Conservation (phyloP, 441 rosid species). For the Pelargonium fulgidum region DNA sequence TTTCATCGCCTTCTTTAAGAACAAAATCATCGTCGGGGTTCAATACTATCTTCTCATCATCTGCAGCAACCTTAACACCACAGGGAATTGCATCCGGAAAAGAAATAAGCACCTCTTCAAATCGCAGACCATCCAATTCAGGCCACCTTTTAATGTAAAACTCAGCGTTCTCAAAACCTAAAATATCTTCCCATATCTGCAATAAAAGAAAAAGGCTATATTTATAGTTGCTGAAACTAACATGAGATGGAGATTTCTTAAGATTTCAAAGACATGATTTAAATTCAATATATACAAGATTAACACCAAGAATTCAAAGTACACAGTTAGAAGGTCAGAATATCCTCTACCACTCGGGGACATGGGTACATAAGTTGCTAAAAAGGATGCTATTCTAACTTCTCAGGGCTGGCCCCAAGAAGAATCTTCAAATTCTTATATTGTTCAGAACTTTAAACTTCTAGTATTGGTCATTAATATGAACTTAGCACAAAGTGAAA, state of each 20-base stretch:
- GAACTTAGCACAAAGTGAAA: background rate
- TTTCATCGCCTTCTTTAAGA: conserved; percentile 71
- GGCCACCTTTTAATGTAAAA: conserved; percentile 91
- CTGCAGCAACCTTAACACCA: conserved; percentile 77
- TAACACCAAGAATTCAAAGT: background rate
- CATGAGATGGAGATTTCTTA: background rate
- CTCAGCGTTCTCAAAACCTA: conserved; percentile 85
- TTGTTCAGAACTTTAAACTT: background rate
- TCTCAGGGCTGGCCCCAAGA: no score
- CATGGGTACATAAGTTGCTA: no score
- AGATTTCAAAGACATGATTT: background rate
- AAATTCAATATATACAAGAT: background rate
- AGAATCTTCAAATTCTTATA: background rate
- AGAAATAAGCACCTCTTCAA: conserved; percentile 67
- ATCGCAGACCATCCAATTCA: conserved; percentile 58
- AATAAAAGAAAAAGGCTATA: conserved; percentile 3
- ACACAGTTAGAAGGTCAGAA: background rate
- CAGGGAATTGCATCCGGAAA: conserved; percentile 88
- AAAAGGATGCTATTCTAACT: no score
- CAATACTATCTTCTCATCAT: conserved; percentile 59
- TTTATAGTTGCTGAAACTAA: background rate
- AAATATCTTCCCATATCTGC: conserved; percentile 91
- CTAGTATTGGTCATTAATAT: background rate
- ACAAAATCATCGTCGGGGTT: conserved; percentile 68
- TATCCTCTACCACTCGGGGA: background rate